A percentile compares a stretch with the other conserved stretches of the same genome.
phyloP scores from a whole-genome alignment of 2,329 filamentous ascomycete species.

The Fusarium sp. region DNA sequence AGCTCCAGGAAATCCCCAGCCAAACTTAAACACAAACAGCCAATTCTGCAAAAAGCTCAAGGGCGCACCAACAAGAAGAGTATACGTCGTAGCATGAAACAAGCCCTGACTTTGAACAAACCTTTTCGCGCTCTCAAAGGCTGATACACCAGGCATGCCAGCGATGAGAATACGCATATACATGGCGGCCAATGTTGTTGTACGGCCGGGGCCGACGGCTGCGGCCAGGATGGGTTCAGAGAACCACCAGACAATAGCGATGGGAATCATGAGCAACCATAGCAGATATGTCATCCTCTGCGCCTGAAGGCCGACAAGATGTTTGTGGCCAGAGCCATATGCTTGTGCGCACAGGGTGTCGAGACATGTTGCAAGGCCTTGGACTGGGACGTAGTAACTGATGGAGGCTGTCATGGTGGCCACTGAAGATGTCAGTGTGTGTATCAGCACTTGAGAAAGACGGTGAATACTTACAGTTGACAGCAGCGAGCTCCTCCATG shows the following conservation, averaged over 20 bases:
- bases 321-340: constrained; percentile 87
- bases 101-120: constrained; percentile 84
- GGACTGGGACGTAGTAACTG: constrained; percentile 78
- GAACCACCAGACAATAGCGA: constrained; percentile 75
- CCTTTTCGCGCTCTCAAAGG: constrained; percentile 80
- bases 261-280: constrained; percentile 76
- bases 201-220: constrained; percentile 59
- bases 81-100: constrained; percentile 79
- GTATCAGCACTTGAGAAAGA: rapidly evolving
- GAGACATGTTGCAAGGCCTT: constrained; percentile 84
- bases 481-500: constrained; percentile 62
- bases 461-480: constrained; percentile 46
- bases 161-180: constrained; percentile 77
- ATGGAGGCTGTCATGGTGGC: constrained; percentile 81
- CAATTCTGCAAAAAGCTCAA: constrained; percentile 80
- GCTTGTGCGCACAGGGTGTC: constrained; percentile 94
- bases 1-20: constrained; percentile 78
- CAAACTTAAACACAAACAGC: constrained; percentile 76
- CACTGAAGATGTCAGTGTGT: constrained; percentile 35
- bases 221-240: constrained; percentile 69
- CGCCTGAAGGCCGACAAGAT: constrained; percentile 84
- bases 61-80: constrained; percentile 78
- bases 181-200: constrained; percentile 74
- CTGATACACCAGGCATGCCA: constrained; percentile 77
- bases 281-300: constrained; percentile 84